Evolutionary conservation across 192 early-diverging fungal species (phyloP).

Genomic region (Coemansia sp.): DNA sequence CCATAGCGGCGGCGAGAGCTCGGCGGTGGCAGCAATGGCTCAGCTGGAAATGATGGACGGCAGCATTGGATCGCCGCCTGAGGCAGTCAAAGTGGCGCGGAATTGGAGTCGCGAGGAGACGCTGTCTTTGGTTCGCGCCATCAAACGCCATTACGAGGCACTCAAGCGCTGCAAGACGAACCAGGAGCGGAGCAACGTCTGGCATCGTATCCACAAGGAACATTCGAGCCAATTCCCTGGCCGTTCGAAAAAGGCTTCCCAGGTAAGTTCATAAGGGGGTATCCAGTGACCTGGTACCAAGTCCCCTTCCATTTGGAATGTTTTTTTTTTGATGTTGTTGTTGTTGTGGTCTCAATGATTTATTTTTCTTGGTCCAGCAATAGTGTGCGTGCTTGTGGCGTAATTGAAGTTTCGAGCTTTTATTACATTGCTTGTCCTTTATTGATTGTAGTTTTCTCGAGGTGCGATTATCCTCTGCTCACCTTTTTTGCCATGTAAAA

Average conservation of each 20-base stretch:
- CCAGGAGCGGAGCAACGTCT: conserved; percentile 56
- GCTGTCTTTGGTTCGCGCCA: conserved; percentile 48
- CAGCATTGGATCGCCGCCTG: not conserved
- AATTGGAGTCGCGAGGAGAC: conserved; percentile 56
- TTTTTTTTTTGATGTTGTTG: not conserved
- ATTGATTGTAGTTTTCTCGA: not conserved
- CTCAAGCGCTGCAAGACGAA: conserved; percentile 52
- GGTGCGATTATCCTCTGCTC: conserved; percentile 7
- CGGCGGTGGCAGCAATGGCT: not conserved
- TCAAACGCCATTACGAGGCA: conserved; percentile 50
- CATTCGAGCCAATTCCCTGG: conserved; percentile 53
- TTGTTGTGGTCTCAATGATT: not conserved
- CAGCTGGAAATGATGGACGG: not conserved
- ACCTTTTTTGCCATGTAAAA: not conserved
- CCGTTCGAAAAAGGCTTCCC: conserved; percentile 52
- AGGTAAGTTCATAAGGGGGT: conserved; percentile 23
- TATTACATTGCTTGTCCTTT: not conserved
- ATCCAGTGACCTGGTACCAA: not conserved
- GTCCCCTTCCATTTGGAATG: not conserved
- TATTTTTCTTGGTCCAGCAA: not conserved
- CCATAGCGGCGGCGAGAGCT: not conserved
- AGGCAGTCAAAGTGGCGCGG: conserved; percentile 42
- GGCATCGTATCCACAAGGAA: conserved; percentile 54
- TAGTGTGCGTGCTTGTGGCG: not conserved
- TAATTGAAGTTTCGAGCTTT: too few relatives aligned